phyloP scores from a whole-genome alignment of 1,284 basidiomycete species.

The Ustanciosporium gigantosporum region DNA sequence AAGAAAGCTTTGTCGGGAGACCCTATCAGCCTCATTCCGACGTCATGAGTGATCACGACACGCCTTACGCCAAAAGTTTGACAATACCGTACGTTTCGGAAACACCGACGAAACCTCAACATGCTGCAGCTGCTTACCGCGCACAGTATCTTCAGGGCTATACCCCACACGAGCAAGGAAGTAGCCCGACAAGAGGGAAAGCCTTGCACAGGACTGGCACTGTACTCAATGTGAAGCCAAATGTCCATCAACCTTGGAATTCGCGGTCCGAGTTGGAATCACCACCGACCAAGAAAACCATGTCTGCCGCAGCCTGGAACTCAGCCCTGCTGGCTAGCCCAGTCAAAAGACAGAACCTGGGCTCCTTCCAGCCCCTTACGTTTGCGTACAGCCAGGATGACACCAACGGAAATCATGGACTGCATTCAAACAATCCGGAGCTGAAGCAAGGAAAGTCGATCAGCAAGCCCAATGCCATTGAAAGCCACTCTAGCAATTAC shows the following conservation, averaged over 20 bases:
- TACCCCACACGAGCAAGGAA: no score
- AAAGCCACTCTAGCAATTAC: no score
- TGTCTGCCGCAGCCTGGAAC: slow-evolving; percentile 12
- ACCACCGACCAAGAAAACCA: slow-evolving; percentile 1
- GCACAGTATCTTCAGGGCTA: no score
- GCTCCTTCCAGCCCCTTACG: neutral
- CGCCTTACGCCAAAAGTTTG: no score
- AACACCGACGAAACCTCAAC: slow-evolving; percentile 11
- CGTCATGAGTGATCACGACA: no score
- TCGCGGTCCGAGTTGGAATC: neutral
- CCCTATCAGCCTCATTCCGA: slow-evolving; percentile 4
- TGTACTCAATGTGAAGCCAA: slow-evolving; percentile 14
- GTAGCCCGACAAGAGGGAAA: no score
- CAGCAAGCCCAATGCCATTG: no score
- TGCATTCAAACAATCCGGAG: no score
- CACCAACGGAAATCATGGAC: no score
- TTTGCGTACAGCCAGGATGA: neutral
- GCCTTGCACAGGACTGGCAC: slow-evolving; percentile 6
- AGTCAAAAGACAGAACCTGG: slow-evolving; percentile 7
- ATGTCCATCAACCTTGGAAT: slow-evolving; percentile 17
- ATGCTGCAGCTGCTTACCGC: no score
- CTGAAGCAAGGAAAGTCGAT: no score
- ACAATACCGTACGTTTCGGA: no score
- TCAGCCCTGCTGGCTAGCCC: slow-evolving; percentile 18
- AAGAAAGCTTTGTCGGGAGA: slow-evolving; percentile 15